Conservation (phyloP, 371 early-diverging fungal genomes). For the Mortierella sp. region DNA sequence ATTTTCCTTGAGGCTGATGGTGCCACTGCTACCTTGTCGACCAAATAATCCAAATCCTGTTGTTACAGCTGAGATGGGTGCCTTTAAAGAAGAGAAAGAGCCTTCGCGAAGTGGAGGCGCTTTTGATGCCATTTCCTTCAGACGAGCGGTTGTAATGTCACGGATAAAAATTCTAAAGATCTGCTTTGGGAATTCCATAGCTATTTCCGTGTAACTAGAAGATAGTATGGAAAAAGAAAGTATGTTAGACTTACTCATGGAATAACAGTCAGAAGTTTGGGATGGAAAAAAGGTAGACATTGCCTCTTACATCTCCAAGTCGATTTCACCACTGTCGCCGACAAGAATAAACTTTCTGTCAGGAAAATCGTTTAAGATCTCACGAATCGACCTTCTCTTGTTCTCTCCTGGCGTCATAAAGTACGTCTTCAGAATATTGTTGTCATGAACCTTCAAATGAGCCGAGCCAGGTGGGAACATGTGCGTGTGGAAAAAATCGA, state of each 20-base stretch:
- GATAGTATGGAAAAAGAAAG: background rate
- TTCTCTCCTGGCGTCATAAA: constrained; percentile 61
- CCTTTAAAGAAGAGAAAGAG: constrained; percentile 25
- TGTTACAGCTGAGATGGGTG: constrained; percentile 24
- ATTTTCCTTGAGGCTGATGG: background rate
- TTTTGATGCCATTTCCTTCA: constrained; percentile 22
- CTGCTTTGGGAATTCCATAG: constrained; percentile 69
- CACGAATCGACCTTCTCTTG: constrained; percentile 57
- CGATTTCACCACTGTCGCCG: constrained; percentile 93
- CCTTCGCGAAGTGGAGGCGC: constrained; percentile 15
- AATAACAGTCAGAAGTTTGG: no score
- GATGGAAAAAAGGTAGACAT: no score
- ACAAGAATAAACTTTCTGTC: constrained; percentile 87
- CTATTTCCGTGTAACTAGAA: constrained; percentile 69
- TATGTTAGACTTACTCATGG: background rate
- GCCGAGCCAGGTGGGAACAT: constrained; percentile 87
- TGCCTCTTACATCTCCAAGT: constrained; percentile 75
- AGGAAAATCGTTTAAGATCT: constrained; percentile 78
- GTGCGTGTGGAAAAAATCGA: constrained; percentile 74
- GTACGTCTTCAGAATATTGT: constrained; percentile 48
- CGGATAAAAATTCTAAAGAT: constrained; percentile 89
- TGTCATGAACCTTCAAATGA: constrained; percentile 73
- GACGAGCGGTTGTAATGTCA: constrained; percentile 70
- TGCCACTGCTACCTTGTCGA: constrained; percentile 18
- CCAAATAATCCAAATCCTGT: constrained; percentile 31